Base-by-base conservation (phyloP, 2,329 filamentous ascomycete genomes). In the Grosmannia serpens region DNA sequence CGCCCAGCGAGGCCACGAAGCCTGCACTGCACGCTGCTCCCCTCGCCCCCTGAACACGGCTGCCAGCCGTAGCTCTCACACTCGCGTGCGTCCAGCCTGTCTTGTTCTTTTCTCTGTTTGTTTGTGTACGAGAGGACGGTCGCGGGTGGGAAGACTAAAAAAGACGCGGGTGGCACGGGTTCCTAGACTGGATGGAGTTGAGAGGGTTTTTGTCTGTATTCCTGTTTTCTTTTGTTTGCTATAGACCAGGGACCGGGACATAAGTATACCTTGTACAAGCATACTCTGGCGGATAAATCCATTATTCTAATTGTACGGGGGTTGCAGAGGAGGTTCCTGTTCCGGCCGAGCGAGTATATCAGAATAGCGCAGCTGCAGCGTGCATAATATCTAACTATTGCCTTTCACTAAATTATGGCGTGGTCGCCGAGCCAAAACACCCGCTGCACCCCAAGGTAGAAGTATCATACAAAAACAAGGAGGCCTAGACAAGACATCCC, bases 21-120 rank as follows among this genome's bases (percentile, higher is more conserved):
- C 94, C 94, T 20, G 91, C 94, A 3, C 73, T 97, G 62, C 94
- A 97, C 70, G 86, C 89, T 6, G 92, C 89, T 27, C 89, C 91
- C 1, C 73, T 97, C 51, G 89, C 96, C 70, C 82, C 53, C 13
- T 62, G 46, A 62, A 31, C 17, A 29, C 8, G 31, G 31, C 31
- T 7, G 11, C 4, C 33, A 35, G 33, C 20, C 8, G 20, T 53
- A 24, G 22, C 24, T 44, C 26, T 22, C 17, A n/a, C n/a, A n/a
- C n/a, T n/a, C n/a, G n/a, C n/a, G n/a, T n/a, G n/a, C n/a, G n/a
- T n/a, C n/a, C n/a, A 20, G 27, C 17, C 27, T 46, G 5, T 60
- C 57, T 55, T 47, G 55, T 56, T 58, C 56, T 59, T 57, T 59
- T 58, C 59, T 56, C 55, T 61, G 53, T 60, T 56, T 31, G 35